Percentiles rank a stretch among this genome's conserved stretches.
These are phyloP conservation scores for Breviolum minutum DNA, from an alignment of 73 alveolate species.

Conservation along the genomic window DNA sequence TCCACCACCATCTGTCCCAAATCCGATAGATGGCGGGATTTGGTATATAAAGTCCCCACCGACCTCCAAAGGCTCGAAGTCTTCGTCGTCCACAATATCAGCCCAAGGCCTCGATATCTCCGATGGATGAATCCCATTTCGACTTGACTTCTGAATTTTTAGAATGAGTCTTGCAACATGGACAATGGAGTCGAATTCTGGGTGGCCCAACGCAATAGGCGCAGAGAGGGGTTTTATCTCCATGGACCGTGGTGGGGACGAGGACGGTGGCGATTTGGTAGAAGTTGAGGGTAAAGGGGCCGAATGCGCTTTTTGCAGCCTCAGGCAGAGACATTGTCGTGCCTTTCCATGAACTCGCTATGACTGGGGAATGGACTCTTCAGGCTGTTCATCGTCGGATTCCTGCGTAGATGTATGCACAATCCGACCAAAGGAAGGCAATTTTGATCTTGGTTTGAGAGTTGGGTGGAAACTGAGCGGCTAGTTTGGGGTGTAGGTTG, in stretches of 20 bases:
- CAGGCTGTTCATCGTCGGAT: slow-evolving; percentile 20
- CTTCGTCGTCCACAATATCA: slow-evolving; percentile 64
- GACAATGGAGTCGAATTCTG: neutral
- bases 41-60: neutral
- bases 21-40: too few relatives aligned
- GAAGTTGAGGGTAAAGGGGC: slow-evolving; percentile 35
- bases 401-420: neutral
- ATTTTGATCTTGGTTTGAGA: too few relatives aligned
- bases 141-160: too few relatives aligned
- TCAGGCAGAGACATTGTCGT: neutral
- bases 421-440: neutral
- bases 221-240: slow-evolving; percentile 52
- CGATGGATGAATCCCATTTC: too few relatives aligned
- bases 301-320: slow-evolving; percentile 56
- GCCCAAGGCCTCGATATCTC: slow-evolving; percentile 53
- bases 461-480: too few relatives aligned
- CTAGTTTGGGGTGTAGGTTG: too few relatives aligned
- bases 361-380: neutral
- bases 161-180: neutral
- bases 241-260: slow-evolving; percentile 56
- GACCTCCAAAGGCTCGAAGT: slow-evolving; percentile 42
- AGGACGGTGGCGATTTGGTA: slow-evolving; percentile 25
- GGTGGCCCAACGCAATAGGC: slow-evolving; percentile 36
- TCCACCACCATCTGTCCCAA: too few relatives aligned
- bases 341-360: too few relatives aligned